A percentile compares a stretch with the other conserved stretches of the same genome.
These are phyloP conservation scores for Camellia japonica DNA, from an alignment of 148 eudicot genomes.

Conservation along the genomic window DNA sequence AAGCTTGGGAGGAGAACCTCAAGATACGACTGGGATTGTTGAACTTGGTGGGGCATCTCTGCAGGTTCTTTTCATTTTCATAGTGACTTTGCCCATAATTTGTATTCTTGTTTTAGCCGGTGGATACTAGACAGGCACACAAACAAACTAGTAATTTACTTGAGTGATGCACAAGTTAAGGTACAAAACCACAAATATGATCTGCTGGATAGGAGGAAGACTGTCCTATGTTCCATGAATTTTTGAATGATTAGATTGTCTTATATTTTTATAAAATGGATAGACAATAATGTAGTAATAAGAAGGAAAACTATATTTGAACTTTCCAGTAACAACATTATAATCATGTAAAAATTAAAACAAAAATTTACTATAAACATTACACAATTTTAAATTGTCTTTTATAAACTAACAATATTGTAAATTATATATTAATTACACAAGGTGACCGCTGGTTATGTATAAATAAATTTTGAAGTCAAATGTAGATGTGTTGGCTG, in stretches of 20 bases:
- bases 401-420: too few species aligned
- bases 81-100: conserved; percentile 7
- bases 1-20: conserved; percentile 40
- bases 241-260: neutral
- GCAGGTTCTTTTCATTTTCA: conserved; percentile 36
- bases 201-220: neutral
- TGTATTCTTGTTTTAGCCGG: neutral
- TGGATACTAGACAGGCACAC: neutral
- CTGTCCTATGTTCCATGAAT: neutral
- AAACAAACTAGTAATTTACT: neutral
- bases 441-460: too few species aligned
- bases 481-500: too few species aligned
- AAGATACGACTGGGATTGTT: conserved; percentile 47
- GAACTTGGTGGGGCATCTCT: conserved; percentile 45
- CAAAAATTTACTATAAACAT: too few species aligned
- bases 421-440: too few species aligned
- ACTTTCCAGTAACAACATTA: neutral
- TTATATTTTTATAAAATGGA: neutral
- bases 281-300: neutral
- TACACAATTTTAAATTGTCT: too few species aligned
- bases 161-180: neutral
- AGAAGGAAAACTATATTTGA: neutral
- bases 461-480: too few species aligned
- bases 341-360: neutral
- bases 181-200: neutral